Evolutionary conservation across 495 filamentous ascomycete genomes (phyloP).

Genomic region (Xylaria sp.): DNA sequence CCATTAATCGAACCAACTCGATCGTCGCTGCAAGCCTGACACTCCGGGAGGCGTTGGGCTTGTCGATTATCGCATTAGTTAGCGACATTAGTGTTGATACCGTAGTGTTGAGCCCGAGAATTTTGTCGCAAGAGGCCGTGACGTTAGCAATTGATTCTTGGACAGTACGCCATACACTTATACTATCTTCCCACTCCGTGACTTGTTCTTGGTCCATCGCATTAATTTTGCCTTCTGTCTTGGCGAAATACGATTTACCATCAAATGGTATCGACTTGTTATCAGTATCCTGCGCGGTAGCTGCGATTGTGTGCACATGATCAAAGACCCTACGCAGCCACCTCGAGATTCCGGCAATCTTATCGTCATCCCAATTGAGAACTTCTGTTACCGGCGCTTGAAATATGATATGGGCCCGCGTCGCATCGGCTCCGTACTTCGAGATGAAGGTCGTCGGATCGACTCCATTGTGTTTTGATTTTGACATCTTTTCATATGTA

Average conservation of each 20-base stretch:
- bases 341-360: conserved; percentile 78
- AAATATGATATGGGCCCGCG: conserved; percentile 86
- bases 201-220: conserved; percentile 34
- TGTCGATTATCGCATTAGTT: conserved; percentile 66
- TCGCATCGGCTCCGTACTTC: conserved; percentile 82
- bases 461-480: conserved; percentile 93
- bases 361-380: conserved; percentile 86
- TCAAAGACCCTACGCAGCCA: conserved; percentile 76
- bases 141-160: conserved; percentile 73
- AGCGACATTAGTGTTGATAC: conserved; percentile 82
- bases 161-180: conserved; percentile 65
- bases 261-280: conserved; percentile 20
- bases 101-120: conserved; percentile 79
- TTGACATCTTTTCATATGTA: conserved; percentile 93
- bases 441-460: conserved; percentile 74
- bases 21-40: conserved; percentile 45
- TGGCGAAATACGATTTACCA: conserved; percentile 43
- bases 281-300: conserved; percentile 9
- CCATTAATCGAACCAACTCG: conserved; percentile 70
- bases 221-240: conserved; percentile 11
- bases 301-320: conserved; percentile 51
- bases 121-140: conserved; percentile 70
- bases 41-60: conserved; percentile 29
- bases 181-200: conserved; percentile 55
- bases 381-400: conserved; percentile 83